A percentile compares a stretch with the other conserved stretches of the same genome.
These are phyloP conservation scores for Vinca major DNA, from an alignment of 305 asterid species.

Conservation along the genomic window DNA sequence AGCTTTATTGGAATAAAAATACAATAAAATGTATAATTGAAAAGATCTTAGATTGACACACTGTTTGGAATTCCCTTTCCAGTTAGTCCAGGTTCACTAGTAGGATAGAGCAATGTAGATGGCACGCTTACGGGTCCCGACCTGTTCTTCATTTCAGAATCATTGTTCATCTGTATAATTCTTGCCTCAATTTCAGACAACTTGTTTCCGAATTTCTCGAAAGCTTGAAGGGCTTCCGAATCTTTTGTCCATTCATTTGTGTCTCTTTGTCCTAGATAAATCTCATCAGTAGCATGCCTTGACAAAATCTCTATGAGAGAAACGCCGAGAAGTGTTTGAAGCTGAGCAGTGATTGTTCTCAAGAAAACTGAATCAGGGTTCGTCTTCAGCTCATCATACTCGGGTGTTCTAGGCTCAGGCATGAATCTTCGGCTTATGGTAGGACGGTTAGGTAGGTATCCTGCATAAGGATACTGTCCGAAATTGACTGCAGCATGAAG, in stretches of 20 bases:
- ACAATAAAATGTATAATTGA: background rate
- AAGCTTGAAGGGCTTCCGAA: conserved; percentile 37
- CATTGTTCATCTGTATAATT: conserved; percentile 46
- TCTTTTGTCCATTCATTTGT: conserved; percentile 67
- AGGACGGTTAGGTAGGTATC: conserved; percentile 68
- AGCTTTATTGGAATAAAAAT: background rate
- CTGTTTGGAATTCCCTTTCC: conserved; percentile 86
- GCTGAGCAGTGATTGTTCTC: conserved; percentile 62
- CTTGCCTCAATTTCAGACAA: conserved; percentile 43
- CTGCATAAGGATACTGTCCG: conserved; percentile 77
- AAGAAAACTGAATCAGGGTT: conserved; percentile 57
- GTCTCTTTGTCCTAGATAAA: conserved; percentile 71
- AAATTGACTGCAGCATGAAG: conserved; percentile 92
- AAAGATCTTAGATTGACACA: conserved; percentile 36
- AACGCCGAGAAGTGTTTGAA: conserved; percentile 62
- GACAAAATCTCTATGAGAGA: conserved; percentile 69
- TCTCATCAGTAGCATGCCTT: conserved; percentile 65
- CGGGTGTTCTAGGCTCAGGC: conserved; percentile 50
- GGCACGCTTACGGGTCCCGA: conserved; percentile 65
- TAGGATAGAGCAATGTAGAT: conserved; percentile 65
- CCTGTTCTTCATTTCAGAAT: conserved; percentile 51
- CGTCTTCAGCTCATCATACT: conserved; percentile 49
- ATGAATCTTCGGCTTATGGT: conserved; percentile 60
- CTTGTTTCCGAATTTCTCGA: conserved; percentile 43
- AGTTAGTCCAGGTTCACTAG: conserved; percentile 56